Base-by-base conservation (phyloP, 2,329 filamentous ascomycete species). In the Paecilomyces sp. region DNA sequence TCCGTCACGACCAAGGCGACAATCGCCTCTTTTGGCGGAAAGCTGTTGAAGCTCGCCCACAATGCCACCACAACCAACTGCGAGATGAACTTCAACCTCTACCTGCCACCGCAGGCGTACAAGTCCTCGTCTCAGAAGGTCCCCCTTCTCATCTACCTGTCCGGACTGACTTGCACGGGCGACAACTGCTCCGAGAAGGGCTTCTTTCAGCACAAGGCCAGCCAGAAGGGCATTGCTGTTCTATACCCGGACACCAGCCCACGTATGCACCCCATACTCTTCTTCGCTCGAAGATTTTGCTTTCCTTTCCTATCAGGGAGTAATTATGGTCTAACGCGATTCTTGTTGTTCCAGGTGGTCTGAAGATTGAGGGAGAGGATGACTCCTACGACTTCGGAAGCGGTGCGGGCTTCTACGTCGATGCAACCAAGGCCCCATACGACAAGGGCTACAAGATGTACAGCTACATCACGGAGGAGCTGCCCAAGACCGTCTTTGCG, bases 161-260 rank as follows among this genome's bases (percentile, higher is more conserved):
- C 93, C 13, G 94, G 94, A 57, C 82, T 99, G 62, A 97, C 94
- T 62, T 99, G 94, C 82, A 93, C 92, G 1, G 92, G 91, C 36
- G 92, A 97, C 67, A 88, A 88, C 67, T 85, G 85, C 74, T 84
- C 85, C 1, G 85, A 88, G 70, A 88, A 88, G 74, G 94, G 92
- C 57, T 97, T 97, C 82, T 90, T 99, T 77, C 92, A 97, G 73
- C 86, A 89, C 68, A 85, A 85, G 63, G 94, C 94, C 55, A 84
- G 87, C 60, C 81, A 87, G 68, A 88, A 87, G 73, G 90, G 90
- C 70, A 90, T 99, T 73, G 94, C 94, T n/a, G 79, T 99, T 60
- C 84, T 97, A 58, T 97, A 92, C 79, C 94, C 94, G 1, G 94
- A 99, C 79, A 99, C 94, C 24, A 95, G 90, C 60, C 94, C 94